phyloP scores from a whole-genome alignment of 257 asterid genomes.

The Verbascum thapsus region DNA sequence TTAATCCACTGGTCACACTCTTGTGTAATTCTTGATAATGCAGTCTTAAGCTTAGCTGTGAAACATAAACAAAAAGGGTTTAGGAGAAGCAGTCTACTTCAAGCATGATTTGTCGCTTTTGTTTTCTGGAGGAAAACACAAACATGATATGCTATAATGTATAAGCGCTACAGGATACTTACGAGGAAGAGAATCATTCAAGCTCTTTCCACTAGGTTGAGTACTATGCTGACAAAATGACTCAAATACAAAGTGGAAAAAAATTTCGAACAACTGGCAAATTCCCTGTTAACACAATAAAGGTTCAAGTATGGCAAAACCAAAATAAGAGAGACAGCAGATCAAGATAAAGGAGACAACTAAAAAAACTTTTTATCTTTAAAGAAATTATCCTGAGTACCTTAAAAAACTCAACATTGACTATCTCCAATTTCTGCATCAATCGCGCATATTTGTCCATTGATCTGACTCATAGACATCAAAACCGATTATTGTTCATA shows the following conservation, averaged over 20 bases:
- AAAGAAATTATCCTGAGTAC: conserved; percentile 42
- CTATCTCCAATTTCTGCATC: conserved; percentile 95
- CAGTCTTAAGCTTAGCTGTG: conserved; percentile 83
- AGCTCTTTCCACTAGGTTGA: conserved; percentile 66
- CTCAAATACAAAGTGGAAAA: conserved; percentile 83
- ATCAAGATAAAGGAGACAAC: conserved; percentile 19
- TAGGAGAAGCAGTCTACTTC: conserved; percentile 29
- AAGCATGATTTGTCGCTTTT: conserved; percentile 21
- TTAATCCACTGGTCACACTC: conserved; percentile 95
- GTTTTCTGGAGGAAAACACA: conserved; percentile 15
- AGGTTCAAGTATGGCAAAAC: conserved; percentile 17
- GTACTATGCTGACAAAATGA: conserved; percentile 63
- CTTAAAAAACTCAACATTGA: conserved; percentile 89
- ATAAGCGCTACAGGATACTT: conserved; percentile 43
- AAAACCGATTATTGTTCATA: conserved; percentile 36
- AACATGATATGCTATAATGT: conserved; percentile 11
- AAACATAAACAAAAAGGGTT: conserved; percentile 37
- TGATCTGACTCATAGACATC: conserved; percentile 53
- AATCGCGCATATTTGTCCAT: conserved; percentile 97
- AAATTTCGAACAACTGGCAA: conserved; percentile 88
- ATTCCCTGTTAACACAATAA: conserved; percentile 68
- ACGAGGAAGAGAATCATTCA: conserved; percentile 61
- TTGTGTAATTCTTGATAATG: conserved; percentile 79
- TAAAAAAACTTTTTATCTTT: conserved; percentile 11
- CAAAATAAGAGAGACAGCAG: conserved; percentile 4